phyloP scores from a whole-genome alignment of 257 asterid genomes.

The Nicotiana obtusifolia region DNA sequence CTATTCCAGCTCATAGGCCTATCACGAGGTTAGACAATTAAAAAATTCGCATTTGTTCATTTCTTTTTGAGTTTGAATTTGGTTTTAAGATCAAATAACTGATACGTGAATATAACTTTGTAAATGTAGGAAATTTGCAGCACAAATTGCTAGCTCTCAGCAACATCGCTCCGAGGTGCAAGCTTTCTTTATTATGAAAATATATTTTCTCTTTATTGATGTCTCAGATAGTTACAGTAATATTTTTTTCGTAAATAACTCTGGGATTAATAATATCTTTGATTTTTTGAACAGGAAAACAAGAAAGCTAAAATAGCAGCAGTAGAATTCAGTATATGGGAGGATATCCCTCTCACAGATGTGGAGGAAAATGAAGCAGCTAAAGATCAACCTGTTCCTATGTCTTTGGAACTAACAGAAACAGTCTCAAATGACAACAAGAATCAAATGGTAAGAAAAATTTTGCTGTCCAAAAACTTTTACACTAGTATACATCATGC shows the following conservation, averaged over 20 bases:
- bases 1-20: conserved; percentile 52
- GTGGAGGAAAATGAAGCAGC: conserved; percentile 35
- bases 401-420: conserved; percentile 66
- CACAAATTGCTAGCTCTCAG: conserved; percentile 58
- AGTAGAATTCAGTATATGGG: conserved; percentile 30
- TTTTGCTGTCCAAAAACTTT: not conserved
- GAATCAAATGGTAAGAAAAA: conserved; percentile 39
- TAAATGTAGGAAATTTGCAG: conserved; percentile 55
- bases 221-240: not conserved
- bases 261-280: not conserved
- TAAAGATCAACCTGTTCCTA: conserved; percentile 70
- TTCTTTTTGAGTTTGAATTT: not conserved
- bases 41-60: not conserved
- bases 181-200: not conserved
- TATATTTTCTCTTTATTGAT: not conserved
- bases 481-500: not conserved
- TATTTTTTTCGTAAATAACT: not conserved
- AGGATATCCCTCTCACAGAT: conserved; percentile 47
- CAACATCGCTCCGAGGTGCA: conserved; percentile 40
- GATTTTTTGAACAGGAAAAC: conserved; percentile 20
- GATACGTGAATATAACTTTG: not conserved
- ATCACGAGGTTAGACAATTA: conserved; percentile 48
- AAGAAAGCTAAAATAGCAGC: conserved; percentile 33
- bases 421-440: conserved; percentile 35
- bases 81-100: not conserved